A percentile compares a stretch with the other conserved stretches of the same genome.
Evolutionary conservation across 1,284 basidiomycete genomes (phyloP).

Genomic region (Nidula niveotomentosa): DNA sequence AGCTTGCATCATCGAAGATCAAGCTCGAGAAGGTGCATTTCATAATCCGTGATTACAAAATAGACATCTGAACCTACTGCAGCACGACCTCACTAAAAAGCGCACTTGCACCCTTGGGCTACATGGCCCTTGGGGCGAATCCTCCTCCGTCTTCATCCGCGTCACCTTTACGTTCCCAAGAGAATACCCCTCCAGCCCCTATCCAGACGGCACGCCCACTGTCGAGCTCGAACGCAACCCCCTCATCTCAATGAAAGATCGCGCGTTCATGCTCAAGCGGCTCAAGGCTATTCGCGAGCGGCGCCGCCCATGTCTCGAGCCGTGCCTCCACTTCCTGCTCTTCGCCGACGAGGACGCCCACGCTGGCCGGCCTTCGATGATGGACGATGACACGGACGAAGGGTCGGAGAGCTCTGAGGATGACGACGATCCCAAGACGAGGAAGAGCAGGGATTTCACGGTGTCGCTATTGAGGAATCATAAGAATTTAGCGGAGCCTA

Average conservation of each 20-base stretch:
- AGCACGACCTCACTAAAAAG: slow-evolving; percentile 81
- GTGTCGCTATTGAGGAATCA: slow-evolving; percentile 55
- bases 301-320: slow-evolving; percentile 77
- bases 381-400: slow-evolving; percentile 55
- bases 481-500: slow-evolving; percentile 79
- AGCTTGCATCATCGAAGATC: slow-evolving; percentile 71
- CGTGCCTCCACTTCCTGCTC: slow-evolving; percentile 78
- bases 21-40: slow-evolving; percentile 80
- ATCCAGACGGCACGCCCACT: slow-evolving; percentile 68
- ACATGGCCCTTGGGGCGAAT: slow-evolving; percentile 89
- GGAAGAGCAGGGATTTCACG: slow-evolving; percentile 48
- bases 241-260: slow-evolving; percentile 73
- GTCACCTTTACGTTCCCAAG: slow-evolving; percentile 90
- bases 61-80: slow-evolving; percentile 7
- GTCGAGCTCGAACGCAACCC: slow-evolving; percentile 85
- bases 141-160: slow-evolving; percentile 78
- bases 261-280: slow-evolving; percentile 75
- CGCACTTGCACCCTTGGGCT: slow-evolving; percentile 85
- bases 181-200: slow-evolving; percentile 68
- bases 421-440: slow-evolving; percentile 17
- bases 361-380: slow-evolving; percentile 32
- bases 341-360: slow-evolving; percentile 61
- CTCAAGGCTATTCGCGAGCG: slow-evolving; percentile 72
- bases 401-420: slow-evolving; percentile 38
- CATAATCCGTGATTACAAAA: slow-evolving; percentile 1